A percentile compares a stretch with the other conserved stretches of the same genome.
These are phyloP conservation scores for Trypanosoma brucei DNA, from an alignment of 208 protist genomes.

Conservation along the genomic window DNA sequence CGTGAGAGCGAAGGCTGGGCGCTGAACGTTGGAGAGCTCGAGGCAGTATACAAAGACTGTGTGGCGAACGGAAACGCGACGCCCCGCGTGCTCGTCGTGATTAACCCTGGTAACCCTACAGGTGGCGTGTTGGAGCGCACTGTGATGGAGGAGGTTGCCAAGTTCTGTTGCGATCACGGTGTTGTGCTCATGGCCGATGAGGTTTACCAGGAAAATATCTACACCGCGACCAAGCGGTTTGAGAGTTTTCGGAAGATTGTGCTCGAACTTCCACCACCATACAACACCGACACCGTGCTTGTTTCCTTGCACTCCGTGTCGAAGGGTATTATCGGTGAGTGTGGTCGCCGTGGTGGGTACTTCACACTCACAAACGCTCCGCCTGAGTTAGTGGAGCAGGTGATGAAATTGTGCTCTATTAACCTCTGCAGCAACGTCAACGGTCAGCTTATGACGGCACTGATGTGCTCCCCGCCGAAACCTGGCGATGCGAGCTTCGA, in stretches of 20 bases:
- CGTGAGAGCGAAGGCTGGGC: conserved; percentile 91
- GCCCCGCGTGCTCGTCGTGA: conserved; percentile 94
- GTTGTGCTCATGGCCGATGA: conserved; percentile 97
- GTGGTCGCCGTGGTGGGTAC: conserved; percentile 98
- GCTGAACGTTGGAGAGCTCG: conserved; percentile 69
- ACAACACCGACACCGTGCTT: conserved; percentile 57
- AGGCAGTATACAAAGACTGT: conserved; percentile 48
- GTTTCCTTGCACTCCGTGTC: conserved; percentile 97
- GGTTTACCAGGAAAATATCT: conserved; percentile 99
- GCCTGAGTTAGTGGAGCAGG: conserved; percentile 55
- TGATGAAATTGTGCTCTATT: conserved; percentile 96
- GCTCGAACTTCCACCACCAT: conserved; percentile 54
- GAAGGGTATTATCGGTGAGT: conserved; percentile 98
- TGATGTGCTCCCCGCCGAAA: conserved; percentile 95
- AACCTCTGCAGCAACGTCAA: conserved; percentile 96
- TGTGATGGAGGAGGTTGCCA: conserved; percentile 80
- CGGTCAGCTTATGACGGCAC: conserved; percentile 92
- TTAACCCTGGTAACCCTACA: conserved; percentile 99
- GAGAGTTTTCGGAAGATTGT: conserved; percentile 88
- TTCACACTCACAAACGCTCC: conserved; percentile 89
- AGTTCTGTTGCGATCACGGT: conserved; percentile 56
- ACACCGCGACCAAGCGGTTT: conserved; percentile 86
- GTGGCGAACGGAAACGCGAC: conserved; percentile 59
- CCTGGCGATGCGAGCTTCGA: conserved; percentile 89
- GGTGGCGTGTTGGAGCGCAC: conserved; percentile 81